Evolutionary conservation across 768 basidiomycete species (phyloP).

Genomic region (Boletus patriciae): DNA sequence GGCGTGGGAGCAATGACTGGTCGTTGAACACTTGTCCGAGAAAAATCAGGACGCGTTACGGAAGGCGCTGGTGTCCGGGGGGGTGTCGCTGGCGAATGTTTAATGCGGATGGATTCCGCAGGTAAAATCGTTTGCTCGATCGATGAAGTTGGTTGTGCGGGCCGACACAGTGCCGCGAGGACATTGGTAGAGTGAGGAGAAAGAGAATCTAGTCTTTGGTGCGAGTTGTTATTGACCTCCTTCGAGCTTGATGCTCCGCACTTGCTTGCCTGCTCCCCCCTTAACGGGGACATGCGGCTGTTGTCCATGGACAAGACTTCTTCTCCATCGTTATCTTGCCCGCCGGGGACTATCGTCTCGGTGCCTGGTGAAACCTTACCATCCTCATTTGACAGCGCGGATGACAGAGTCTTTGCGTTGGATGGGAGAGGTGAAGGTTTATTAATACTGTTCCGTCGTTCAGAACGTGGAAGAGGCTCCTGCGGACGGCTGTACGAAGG

Average conservation of each 20-base stretch:
- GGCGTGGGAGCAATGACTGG: conserved; percentile 33
- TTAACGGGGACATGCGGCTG: background rate
- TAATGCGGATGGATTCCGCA: background rate
- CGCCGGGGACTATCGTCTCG: background rate
- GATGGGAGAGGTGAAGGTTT: conserved; percentile 17
- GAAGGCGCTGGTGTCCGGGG: conserved; percentile 14
- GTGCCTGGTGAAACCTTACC: conserved; percentile 17
- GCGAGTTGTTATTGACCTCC: conserved; percentile 14
- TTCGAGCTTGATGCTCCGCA: conserved; percentile 35
- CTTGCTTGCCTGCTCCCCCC: conserved; percentile 21
- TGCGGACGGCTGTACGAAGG: background rate
- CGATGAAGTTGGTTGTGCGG: conserved; percentile 20
- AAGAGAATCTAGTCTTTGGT: conserved; percentile 52
- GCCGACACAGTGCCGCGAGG: conserved; percentile 39
- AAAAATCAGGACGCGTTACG: conserved; percentile 16
- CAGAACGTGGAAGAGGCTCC: conserved; percentile 39
- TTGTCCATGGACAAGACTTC: background rate
- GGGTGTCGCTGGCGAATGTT: conserved; percentile 27
- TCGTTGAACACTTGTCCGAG: conserved; percentile 24
- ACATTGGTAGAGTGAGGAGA: conserved; percentile 57
- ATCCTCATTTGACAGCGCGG: conserved; percentile 20
- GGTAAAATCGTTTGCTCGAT: conserved; percentile 12
- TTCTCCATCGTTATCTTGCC: background rate
- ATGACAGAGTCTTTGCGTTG: conserved; percentile 19
- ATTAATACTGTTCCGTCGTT: conserved; percentile 35